Conservation (phyloP, 805 yeast species). For the Saccharomycodes ludwigii region DNA sequence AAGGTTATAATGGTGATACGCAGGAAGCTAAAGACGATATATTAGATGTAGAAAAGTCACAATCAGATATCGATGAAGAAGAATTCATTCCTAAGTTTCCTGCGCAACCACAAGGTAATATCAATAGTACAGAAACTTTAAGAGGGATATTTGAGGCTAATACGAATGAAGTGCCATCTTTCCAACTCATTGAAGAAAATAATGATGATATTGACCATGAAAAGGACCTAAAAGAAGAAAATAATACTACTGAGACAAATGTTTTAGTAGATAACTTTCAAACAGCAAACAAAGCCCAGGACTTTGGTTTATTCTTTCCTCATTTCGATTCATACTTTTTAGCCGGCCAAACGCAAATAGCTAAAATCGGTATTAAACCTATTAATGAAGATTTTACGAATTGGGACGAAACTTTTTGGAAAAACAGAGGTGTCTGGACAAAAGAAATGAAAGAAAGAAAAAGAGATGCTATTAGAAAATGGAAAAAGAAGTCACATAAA, state of each 20-base stretch:
- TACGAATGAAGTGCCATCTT: conserved; percentile 25
- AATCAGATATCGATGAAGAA: conserved; percentile 17
- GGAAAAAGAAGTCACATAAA: conserved; percentile 31
- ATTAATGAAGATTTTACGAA: conserved; percentile 24
- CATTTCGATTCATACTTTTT: conserved; percentile 82
- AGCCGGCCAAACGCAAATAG: conserved; percentile 70
- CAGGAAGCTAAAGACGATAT: conserved; percentile 7
- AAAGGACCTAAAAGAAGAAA: conserved; percentile 14
- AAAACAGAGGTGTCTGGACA: conserved; percentile 67
- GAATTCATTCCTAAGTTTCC: conserved; percentile 49
- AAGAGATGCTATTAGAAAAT: conserved; percentile 56
- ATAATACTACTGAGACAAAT: conserved; percentile 10
- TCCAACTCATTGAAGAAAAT: conserved; percentile 31
- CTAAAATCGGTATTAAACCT: conserved; percentile 32
- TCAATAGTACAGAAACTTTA: conserved; percentile 45
- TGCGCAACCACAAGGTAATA: conserved; percentile 16
- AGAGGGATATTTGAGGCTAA: conserved; percentile 40
- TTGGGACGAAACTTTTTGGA: conserved; percentile 76
- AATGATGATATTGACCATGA: conserved; percentile 38
- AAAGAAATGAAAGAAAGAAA: conserved; percentile 62
- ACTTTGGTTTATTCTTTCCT: conserved; percentile 58
- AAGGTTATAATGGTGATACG: conserved; percentile 17
- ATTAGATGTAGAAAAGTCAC: conserved; percentile 6
- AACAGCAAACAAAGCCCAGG: conserved; percentile 19
- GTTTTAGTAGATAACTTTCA: conserved; percentile 5